Conservation (phyloP, 805 yeast genomes). For the Kodamaea kakaduensis region DNA sequence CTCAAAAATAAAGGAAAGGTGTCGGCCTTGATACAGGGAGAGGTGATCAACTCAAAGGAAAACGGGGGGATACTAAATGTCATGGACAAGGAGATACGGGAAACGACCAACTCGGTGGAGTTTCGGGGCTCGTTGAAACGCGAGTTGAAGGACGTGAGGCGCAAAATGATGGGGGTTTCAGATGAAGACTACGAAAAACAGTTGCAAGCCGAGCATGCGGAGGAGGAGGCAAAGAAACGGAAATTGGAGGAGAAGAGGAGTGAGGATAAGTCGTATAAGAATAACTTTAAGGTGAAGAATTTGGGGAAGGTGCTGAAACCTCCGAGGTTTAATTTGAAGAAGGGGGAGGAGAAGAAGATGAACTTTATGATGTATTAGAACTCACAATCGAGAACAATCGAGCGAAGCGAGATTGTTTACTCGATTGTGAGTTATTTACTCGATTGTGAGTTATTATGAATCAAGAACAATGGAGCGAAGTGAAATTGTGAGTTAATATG, state of each 20-base stretch:
- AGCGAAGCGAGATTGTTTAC: too few species aligned
- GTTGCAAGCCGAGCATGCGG: slow-evolving; percentile 19
- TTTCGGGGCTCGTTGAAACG: slow-evolving; percentile 30
- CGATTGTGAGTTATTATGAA: too few species aligned
- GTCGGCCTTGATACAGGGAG: slow-evolving; percentile 52
- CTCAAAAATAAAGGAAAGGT: slow-evolving; percentile 47
- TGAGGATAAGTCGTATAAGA: slow-evolving; percentile 21
- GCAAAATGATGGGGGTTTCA: slow-evolving; percentile 30
- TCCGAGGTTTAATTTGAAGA: slow-evolving; percentile 27
- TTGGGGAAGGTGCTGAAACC: slow-evolving; percentile 29
- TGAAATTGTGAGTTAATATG: too few species aligned
- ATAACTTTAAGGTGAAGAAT: slow-evolving; percentile 26
- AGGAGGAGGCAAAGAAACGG: slow-evolving; percentile 15
- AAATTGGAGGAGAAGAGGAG: slow-evolving; percentile 9
- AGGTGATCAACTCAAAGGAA: slow-evolving; percentile 32
- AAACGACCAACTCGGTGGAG: slow-evolving; percentile 39
- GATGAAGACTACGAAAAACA: slow-evolving; percentile 38
- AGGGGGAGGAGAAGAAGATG: slow-evolving; percentile 10
- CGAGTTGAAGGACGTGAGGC: slow-evolving; percentile 32
- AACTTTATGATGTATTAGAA: slow-evolving; percentile 13
- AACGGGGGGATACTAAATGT: slow-evolving; percentile 27
- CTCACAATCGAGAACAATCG: too few species aligned
- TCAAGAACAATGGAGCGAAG: too few species aligned
- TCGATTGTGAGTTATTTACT: too few species aligned
- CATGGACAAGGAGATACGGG: slow-evolving; percentile 43